phyloP scores from a whole-genome alignment of 129 eudicot genomes.

The Centrapalus pauciflorus region DNA sequence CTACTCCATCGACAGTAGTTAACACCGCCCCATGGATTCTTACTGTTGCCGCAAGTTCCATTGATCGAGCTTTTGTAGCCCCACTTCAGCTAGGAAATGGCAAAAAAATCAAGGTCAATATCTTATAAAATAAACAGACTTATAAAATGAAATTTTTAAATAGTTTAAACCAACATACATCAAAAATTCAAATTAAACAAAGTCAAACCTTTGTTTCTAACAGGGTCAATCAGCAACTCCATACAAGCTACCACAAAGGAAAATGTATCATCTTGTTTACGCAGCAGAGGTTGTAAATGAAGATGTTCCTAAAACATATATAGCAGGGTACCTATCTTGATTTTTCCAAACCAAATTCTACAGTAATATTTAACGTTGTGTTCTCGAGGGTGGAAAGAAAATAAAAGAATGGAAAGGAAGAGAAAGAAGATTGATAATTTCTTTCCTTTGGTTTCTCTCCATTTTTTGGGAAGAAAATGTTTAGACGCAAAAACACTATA shows the following conservation, averaged over 20 bases:
- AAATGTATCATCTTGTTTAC: conserved; percentile 68
- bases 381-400: too few relatives aligned
- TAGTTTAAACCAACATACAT: not conserved
- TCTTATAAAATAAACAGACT: not conserved
- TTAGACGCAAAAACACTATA: too few relatives aligned
- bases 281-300: conserved; percentile 59
- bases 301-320: conserved; percentile 39
- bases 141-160: not conserved
- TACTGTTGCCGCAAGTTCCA: conserved; percentile 86
- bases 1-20: conserved; percentile 50
- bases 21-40: conserved; percentile 87
- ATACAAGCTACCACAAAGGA: conserved; percentile 47
- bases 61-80: conserved; percentile 66
- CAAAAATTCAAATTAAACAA: not conserved
- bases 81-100: conserved; percentile 69
- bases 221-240: conserved; percentile 87
- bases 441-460: too few relatives aligned
- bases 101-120: conserved; percentile 46
- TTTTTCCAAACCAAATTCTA: too few relatives aligned
- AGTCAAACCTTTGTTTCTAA: not conserved
- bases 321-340: too few relatives aligned
- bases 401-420: too few relatives aligned
- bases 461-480: too few relatives aligned
- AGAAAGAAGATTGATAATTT: too few relatives aligned
- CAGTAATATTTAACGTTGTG: too few relatives aligned